Conservation (phyloP, 1,284 basidiomycete genomes). For the Cryptococcus hybrid region DNA sequence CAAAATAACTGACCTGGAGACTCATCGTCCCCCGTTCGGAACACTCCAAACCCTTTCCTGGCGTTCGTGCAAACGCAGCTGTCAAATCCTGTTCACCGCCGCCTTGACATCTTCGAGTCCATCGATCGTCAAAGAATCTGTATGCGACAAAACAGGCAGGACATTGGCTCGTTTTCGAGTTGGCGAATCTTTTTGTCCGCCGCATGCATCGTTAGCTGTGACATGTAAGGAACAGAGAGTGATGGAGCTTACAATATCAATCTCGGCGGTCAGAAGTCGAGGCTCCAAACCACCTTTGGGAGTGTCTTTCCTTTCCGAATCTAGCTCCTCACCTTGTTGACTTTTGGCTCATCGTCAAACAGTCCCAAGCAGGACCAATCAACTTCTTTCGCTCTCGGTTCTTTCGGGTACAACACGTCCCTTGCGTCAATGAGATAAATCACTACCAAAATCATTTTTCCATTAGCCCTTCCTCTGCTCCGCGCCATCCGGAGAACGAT, state of each 20-base stretch:
- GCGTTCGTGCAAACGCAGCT: constrained; percentile 8
- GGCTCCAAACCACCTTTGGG: not conserved
- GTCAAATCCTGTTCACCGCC: constrained; percentile 31
- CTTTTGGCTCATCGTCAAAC: constrained; percentile 17
- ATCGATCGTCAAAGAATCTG: constrained; percentile 31
- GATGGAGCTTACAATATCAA: constrained; percentile 22
- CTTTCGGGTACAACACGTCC: constrained; percentile 23
- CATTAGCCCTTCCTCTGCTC: not conserved
- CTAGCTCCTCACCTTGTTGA: too few relatives aligned
- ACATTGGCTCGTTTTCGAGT: constrained; percentile 36
- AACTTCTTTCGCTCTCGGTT: constrained; percentile 1
- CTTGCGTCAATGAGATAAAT: constrained; percentile 45
- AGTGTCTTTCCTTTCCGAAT: too few relatives aligned
- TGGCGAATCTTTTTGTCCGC: constrained; percentile 31
- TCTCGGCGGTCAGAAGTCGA: constrained; percentile 10
- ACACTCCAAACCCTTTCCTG: constrained; percentile 26
- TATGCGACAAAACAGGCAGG: constrained; percentile 38
- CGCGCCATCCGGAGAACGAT: not conserved
- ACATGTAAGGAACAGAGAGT: not conserved
- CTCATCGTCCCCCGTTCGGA: constrained; percentile 9
- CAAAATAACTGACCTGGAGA: not conserved
- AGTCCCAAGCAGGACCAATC: constrained; percentile 32
- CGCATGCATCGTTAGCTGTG: too few relatives aligned
- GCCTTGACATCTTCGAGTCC: constrained; percentile 26
- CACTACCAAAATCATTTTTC: constrained; percentile 17